Conservation (phyloP, 257 asterid species). For the Salvia rosmarinus region DNA sequence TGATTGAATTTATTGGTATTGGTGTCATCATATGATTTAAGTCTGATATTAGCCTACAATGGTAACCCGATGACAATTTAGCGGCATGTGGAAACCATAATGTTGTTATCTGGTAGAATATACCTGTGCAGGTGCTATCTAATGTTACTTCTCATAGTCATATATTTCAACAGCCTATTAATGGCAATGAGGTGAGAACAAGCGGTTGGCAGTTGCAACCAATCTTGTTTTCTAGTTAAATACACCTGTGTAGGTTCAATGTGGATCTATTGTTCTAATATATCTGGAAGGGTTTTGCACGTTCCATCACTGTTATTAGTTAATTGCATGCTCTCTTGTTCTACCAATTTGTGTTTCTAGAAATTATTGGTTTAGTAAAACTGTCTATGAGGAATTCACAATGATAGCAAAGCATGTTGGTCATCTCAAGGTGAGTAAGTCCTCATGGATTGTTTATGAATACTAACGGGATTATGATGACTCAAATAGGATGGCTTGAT, state of each 20-base stretch:
- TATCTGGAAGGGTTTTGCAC: background rate
- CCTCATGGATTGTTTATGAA: conserved; percentile 6
- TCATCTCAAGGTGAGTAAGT: background rate
- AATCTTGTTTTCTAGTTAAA: conserved; percentile 11
- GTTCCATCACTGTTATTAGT: background rate
- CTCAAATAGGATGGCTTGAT: background rate
- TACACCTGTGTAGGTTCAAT: background rate
- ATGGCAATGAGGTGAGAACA: conserved; percentile 4
- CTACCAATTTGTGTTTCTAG: background rate
- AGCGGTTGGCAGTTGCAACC: background rate
- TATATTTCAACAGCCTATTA: background rate
- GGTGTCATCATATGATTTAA: background rate
- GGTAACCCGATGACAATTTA: background rate
- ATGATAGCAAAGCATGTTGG: background rate
- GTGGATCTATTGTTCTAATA: background rate
- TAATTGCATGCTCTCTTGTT: conserved; percentile 13
- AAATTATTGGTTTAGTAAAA: background rate
- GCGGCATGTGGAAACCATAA: background rate
- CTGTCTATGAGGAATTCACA: background rate
- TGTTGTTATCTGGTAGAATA: background rate
- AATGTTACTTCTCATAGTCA: background rate
- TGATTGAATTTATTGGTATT: background rate
- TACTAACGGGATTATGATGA: background rate
- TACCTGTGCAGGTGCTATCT: background rate
- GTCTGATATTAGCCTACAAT: background rate